These are phyloP conservation scores for Mycosphaerella sp. DNA, from an alignment of 2,329 filamentous ascomycete genomes.

Conservation along the genomic window DNA sequence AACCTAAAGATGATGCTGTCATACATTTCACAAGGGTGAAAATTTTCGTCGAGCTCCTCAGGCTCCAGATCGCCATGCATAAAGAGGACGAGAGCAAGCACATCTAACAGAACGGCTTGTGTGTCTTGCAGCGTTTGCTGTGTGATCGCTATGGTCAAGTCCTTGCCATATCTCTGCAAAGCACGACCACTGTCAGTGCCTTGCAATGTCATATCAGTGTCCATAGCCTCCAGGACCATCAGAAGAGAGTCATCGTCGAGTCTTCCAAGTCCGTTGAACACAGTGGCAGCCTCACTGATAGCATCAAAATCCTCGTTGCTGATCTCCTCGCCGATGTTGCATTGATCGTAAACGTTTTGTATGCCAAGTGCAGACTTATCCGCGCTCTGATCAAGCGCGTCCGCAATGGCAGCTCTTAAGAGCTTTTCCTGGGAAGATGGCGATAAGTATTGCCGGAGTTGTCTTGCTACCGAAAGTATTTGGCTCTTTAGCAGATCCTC, in stretches of 20 bases:
- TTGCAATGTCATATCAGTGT: slow-evolving; percentile 34
- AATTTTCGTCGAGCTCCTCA: slow-evolving; percentile 60
- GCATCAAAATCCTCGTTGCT: slow-evolving; percentile 73
- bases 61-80: slow-evolving; percentile 77
- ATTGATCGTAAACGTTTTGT: slow-evolving; percentile 69
- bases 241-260: slow-evolving; percentile 49
- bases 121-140: slow-evolving; percentile 72
- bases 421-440: slow-evolving; percentile 17
- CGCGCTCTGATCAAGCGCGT: slow-evolving; percentile 14
- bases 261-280: slow-evolving; percentile 52
- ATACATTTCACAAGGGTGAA: slow-evolving; percentile 59
- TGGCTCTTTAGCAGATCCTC: slow-evolving; percentile 25
- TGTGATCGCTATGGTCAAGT: slow-evolving; percentile 65
- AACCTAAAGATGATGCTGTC: slow-evolving; percentile 64
- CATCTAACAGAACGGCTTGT: slow-evolving; percentile 69
- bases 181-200: slow-evolving; percentile 40
- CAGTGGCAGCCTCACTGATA: slow-evolving; percentile 63
- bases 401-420: slow-evolving; percentile 9
- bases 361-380: slow-evolving; percentile 54
- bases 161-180: slow-evolving; percentile 70
- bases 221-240: slow-evolving; percentile 46
- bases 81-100: slow-evolving; percentile 76
- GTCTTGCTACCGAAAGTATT: slow-evolving; percentile 21
- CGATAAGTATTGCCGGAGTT: slow-evolving; percentile 16
- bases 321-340: slow-evolving; percentile 70